phyloP scores from a whole-genome alignment of 2,329 filamentous ascomycete genomes.

The Neurospora sp. region DNA sequence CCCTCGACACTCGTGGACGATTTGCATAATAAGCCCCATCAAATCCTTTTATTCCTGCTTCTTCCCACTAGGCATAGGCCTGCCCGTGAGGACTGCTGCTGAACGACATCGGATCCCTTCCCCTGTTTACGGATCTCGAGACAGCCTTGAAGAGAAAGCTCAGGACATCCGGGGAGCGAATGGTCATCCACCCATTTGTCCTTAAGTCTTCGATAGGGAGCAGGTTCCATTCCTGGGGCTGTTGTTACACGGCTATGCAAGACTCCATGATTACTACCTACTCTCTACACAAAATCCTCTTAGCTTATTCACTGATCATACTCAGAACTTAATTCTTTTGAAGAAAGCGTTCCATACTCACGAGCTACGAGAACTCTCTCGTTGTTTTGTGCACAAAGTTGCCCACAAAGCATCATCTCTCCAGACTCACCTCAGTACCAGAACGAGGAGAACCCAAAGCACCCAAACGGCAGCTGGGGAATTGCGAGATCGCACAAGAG shows the following conservation, averaged over 20 bases:
- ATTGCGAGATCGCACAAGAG: neutral
- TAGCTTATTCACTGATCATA: neutral
- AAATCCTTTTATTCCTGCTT: fast-evolving
- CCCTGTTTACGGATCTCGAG: neutral
- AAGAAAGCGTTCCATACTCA: no score
- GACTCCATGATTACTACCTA: no score
- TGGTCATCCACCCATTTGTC: no score
- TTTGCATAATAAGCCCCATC: fast-evolving
- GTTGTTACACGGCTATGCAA: neutral
- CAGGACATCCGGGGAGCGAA: neutral
- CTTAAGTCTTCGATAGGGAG: neutral
- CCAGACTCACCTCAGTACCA: no score
- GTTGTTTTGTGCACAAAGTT: no score
- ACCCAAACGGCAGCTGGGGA: neutral
- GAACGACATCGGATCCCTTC: neutral
- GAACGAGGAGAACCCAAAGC: neutral
- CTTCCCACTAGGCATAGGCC: no score
- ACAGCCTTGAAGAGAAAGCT: neutral
- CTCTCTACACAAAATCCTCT: neutral
- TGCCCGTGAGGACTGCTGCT: no score
- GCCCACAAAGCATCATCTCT: neutral
- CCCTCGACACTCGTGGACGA: neutral
- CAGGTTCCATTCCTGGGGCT: neutral
- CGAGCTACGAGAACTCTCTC: no score
- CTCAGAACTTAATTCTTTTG: neutral